Percentiles rank a stretch among this genome's conserved stretches.
Conservation (phyloP, 306 rosid genomes). For the Sophora flavescens region DNA sequence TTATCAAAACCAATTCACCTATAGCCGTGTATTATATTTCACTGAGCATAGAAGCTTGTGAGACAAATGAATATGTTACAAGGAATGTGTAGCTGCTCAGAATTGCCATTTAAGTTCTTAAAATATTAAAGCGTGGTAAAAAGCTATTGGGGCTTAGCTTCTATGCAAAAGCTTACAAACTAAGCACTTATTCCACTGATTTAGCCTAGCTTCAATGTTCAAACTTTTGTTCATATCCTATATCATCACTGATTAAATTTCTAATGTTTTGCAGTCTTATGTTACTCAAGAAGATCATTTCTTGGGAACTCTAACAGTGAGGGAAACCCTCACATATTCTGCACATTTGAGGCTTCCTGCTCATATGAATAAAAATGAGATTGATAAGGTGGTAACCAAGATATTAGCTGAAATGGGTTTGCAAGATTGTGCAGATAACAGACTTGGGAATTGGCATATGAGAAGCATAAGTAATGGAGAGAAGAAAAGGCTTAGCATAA, state of each 20-base stretch:
- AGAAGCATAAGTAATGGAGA: constrained; percentile 84
- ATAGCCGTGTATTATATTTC: background rate
- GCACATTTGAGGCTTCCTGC: constrained; percentile 78
- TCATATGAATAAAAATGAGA: constrained; percentile 59
- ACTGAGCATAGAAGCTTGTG: no score
- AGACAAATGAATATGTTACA: background rate
- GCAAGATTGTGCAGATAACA: constrained; percentile 72
- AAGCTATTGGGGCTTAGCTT: no score
- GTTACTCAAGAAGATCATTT: constrained; percentile 77
- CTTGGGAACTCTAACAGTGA: constrained; percentile 76
- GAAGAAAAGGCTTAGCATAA: constrained; percentile 82
- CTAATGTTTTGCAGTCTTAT: constrained; percentile 56
- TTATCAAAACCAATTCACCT: background rate
- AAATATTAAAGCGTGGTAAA: background rate
- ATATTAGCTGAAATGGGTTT: constrained; percentile 76
- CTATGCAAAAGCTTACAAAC: background rate
- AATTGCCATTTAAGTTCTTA: background rate
- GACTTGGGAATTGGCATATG: constrained; percentile 77
- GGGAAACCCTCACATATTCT: constrained; percentile 71
- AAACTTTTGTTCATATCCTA: background rate
- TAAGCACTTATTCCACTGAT: background rate
- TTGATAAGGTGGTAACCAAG: constrained; percentile 54
- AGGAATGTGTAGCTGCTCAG: background rate
- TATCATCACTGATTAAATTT: background rate
- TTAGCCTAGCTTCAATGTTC: no score